Evolutionary conservation across 2,329 filamentous ascomycete species (phyloP), one percentile per base, ranked within the genome.

Genomic region (Monosporascus sp.): DNA sequence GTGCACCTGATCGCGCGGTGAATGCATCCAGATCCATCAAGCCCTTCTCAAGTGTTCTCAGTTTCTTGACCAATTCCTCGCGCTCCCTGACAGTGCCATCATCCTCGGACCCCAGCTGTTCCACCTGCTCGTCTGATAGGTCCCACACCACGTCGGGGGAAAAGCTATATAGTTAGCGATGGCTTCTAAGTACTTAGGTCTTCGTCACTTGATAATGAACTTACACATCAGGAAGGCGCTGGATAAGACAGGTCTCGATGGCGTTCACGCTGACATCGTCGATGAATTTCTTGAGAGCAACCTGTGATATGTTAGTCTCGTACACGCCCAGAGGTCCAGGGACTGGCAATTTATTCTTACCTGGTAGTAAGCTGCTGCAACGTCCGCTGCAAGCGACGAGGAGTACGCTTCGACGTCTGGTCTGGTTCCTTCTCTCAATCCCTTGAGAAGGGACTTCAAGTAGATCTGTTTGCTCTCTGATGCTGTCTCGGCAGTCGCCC

Each of bases 261-360:
- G 60, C 64, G 31, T 65, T 58, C 14, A 64, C 62, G 48, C 62
- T 65, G 16, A 65, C 46, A 22, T 66, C 64, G 40, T 66, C 64
- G 26, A 54, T 60, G 49, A 65, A 66, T n/a, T 64, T 66, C 38
- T 63, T 64, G 17, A 65, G 43, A 1, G 62, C 64, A 34, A 65
- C 58, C 64, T 65, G 22, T n/a, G n/a, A 1, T 50, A 1, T 11
- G 19, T 63, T 41, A 59, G 52, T 46, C 11, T 27, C 26, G 5
- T 20, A 3, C 24, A 8, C 37, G 38, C 7, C 7, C 17, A 7
- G 22, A 3, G 6, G 3, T n/a, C 27, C 14, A n/a, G 9, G 5
- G n/a, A 11, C n/a, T 24, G 7, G 27, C 17, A 3, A 16, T 11
- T 36, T 27, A 38, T 57, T 3, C 7, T 46, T 46, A 59, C 62